Evolutionary conservation across 805 yeast species (phyloP).

Genomic region (Candida oleophila): DNA sequence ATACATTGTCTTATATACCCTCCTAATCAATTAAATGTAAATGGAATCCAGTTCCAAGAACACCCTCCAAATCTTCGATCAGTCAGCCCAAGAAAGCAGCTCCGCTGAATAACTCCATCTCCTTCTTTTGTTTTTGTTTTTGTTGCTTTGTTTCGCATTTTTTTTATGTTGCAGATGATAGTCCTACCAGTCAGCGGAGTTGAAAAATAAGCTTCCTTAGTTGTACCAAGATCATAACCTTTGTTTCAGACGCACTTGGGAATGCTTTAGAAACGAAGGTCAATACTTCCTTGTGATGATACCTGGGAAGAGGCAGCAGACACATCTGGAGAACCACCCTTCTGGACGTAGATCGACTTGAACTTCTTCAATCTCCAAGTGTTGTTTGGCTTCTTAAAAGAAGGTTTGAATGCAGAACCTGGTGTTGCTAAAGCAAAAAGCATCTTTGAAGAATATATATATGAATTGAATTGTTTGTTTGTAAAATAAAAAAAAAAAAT

Average conservation of each 20-base stretch:
- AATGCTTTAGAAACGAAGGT: constrained; percentile 1
- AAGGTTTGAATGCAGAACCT: constrained; percentile 40
- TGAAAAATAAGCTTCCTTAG: too few relatives aligned
- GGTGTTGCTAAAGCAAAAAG: constrained; percentile 31
- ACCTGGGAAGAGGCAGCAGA: constrained; percentile 2
- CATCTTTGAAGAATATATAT: constrained; percentile 12
- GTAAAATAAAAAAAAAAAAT: neutral
- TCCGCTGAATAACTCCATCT: neutral
- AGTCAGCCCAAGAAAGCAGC: neutral
- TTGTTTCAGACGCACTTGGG: neutral
- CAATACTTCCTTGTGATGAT: constrained; percentile 2
- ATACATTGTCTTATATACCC: neutral
- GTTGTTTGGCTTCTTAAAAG: constrained; percentile 27
- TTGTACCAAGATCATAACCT: neutral
- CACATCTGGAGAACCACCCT: constrained; percentile 19
- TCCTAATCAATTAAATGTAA: neutral
- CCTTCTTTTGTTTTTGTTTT: neutral
- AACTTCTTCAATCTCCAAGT: constrained; percentile 40
- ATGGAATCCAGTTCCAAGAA: neutral
- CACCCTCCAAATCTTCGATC: neutral
- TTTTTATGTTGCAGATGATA: too few relatives aligned
- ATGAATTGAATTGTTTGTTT: neutral
- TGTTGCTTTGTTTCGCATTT: neutral
- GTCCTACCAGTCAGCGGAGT: too few relatives aligned
- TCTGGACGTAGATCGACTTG: constrained; percentile 27